These are phyloP conservation scores for Begonia peltatifolia DNA, from an alignment of 306 rosid genomes.

Conservation along the genomic window DNA sequence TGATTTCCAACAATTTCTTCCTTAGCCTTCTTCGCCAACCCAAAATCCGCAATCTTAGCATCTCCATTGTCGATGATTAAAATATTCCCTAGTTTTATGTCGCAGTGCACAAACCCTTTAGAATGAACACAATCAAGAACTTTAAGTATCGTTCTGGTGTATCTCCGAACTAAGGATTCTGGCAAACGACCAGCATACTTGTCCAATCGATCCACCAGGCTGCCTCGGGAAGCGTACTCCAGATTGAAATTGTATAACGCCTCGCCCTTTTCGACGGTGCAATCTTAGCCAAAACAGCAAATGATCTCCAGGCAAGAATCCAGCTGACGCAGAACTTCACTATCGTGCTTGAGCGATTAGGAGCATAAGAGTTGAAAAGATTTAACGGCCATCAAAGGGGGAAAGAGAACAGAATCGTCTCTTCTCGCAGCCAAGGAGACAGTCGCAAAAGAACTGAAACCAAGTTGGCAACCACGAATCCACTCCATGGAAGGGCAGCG, in stretches of 20 bases:
- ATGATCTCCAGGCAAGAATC: slow-evolving; percentile 30
- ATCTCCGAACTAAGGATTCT: slow-evolving; percentile 24
- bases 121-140: slow-evolving; percentile 39
- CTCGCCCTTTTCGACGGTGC: slow-evolving; percentile 25
- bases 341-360: slow-evolving; percentile 37
- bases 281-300: slow-evolving; percentile 33
- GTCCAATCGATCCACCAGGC: slow-evolving; percentile 33
- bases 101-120: slow-evolving; percentile 68
- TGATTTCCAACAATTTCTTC: background rate
- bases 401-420: background rate
- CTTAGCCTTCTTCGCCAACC: slow-evolving; percentile 38
- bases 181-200: slow-evolving; percentile 27
- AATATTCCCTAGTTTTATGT: slow-evolving; percentile 57
- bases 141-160: slow-evolving; percentile 27
- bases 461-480: slow-evolving; percentile 7
- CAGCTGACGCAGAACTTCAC: slow-evolving; percentile 24
- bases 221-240: slow-evolving; percentile 54
- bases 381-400: slow-evolving; percentile 33
- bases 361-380: slow-evolving; percentile 20
- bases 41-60: slow-evolving; percentile 65
- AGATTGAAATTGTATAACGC: slow-evolving; percentile 24
- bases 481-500: background rate
- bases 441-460: slow-evolving; percentile 4
- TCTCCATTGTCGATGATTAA: slow-evolving; percentile 34
- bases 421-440: slow-evolving; percentile 3